A percentile compares a stretch with the other conserved stretches of the same genome.
phyloP scores from a whole-genome alignment of 352 stramenopile species.

The Stephanocyclus meneghinianus region DNA sequence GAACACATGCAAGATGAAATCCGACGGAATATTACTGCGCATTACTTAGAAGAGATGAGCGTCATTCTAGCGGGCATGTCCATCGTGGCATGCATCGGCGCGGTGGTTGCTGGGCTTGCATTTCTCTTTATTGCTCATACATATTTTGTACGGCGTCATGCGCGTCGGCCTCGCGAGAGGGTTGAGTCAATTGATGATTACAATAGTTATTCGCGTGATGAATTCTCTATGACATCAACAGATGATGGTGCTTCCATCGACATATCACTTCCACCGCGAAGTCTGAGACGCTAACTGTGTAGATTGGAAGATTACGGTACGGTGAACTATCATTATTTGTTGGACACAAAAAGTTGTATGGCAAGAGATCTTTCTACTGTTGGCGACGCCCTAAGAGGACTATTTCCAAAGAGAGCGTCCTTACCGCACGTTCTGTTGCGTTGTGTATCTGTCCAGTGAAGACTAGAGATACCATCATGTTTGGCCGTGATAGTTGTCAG shows the following conservation, averaged over 20 bases:
- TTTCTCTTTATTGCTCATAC: conserved; percentile 11
- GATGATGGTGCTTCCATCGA: not conserved
- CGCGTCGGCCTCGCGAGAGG: not conserved
- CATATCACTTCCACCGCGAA: not conserved
- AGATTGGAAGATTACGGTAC: no score
- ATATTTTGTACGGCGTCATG: not conserved
- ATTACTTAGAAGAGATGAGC: not conserved
- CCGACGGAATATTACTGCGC: not conserved
- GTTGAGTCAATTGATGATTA: not conserved
- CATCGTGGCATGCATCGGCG: not conserved
- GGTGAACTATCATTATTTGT: no score
- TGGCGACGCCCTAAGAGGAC: no score
- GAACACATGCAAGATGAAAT: conserved; percentile 2
- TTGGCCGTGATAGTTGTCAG: no score
- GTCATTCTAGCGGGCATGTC: not conserved
- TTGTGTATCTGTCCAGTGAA: no score
- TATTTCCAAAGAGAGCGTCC: no score
- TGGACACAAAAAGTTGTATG: no score
- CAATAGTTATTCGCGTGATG: not conserved
- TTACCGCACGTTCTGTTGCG: no score
- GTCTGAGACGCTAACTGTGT: no score
- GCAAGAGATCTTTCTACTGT: no score
- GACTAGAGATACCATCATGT: no score
- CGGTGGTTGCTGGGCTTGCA: not conserved
- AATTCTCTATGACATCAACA: not conserved